These are phyloP conservation scores for Ogataea minuta DNA, from an alignment of 805 yeast species.

Conservation along the genomic window DNA sequence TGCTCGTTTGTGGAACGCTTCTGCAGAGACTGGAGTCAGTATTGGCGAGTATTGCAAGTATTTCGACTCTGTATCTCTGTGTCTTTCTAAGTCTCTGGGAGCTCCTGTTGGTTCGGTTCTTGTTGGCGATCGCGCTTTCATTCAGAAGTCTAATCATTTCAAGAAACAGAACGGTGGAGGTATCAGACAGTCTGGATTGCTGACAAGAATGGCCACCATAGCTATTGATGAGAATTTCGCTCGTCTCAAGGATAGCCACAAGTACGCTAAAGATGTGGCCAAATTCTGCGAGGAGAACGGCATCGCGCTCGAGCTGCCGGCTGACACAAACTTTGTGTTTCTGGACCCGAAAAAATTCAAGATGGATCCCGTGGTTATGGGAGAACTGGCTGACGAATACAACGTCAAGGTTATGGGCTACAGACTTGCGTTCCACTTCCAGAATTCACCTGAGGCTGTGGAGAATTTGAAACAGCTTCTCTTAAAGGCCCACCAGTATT, in stretches of 20 bases:
- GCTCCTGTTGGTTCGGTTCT: slow-evolving; percentile 89
- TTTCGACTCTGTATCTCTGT: slow-evolving; percentile 82
- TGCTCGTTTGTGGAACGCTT: slow-evolving; percentile 86
- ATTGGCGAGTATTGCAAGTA: slow-evolving; percentile 67
- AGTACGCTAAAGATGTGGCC: slow-evolving; percentile 46
- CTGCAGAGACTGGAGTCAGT: slow-evolving; percentile 65
- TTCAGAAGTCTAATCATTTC: slow-evolving; percentile 73
- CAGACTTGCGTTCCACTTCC: slow-evolving; percentile 78
- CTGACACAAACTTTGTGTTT: slow-evolving; percentile 79
- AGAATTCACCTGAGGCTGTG: slow-evolving; percentile 50
- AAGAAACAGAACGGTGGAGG: slow-evolving; percentile 92
- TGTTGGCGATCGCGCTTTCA: slow-evolving; percentile 60
- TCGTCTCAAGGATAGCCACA: slow-evolving; percentile 47
- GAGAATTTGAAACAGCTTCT: slow-evolving; percentile 56
- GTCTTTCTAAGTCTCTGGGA: slow-evolving; percentile 83
- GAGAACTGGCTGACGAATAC: slow-evolving; percentile 53
- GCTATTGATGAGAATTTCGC: slow-evolving; percentile 74
- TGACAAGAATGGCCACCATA: slow-evolving; percentile 70
- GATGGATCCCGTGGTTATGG: slow-evolving; percentile 53
- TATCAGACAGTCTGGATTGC: slow-evolving; percentile 78
- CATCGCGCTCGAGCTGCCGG: slow-evolving; percentile 64
- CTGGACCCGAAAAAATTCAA: slow-evolving; percentile 52
- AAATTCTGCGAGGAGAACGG: slow-evolving; percentile 50
- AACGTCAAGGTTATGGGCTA: slow-evolving; percentile 67
- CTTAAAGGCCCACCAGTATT: slow-evolving; percentile 51